Evolutionary conservation across 2,329 filamentous ascomycete species (phyloP), one percentile per base, ranked within the genome.

Genomic region (Aspergillus versicolor): DNA sequence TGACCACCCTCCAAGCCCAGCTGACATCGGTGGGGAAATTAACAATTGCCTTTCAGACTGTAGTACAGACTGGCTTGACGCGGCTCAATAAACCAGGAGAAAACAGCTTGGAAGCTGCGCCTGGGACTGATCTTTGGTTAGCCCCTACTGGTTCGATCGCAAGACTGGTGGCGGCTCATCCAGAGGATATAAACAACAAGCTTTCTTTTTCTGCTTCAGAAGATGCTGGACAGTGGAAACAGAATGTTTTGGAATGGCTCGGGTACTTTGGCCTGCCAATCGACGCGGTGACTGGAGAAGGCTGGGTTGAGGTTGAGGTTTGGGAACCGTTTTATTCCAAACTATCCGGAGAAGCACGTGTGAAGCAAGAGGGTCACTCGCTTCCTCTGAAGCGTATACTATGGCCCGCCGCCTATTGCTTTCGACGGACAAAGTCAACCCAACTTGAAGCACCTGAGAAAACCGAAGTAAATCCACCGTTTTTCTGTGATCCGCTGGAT

Each of bases 341-440:
- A 53, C 59, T 75, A 44, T 70, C 72, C 37, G 71, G 72, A 22
- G 73, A 73, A 50, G 62, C 63, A 60, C 63, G 69, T 37, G 61
- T 68, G 42, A 65, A 56, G 54, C 66, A 68, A 46, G 67, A 68
- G 56, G 60, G 55, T 52, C 65, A 65, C 43, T 65, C 69, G 13
- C 63, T 73, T 56, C 67, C 70, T 24, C 66, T 75, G 58, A 77
- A 74, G 61, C 73, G 74, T 22, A 72, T 79, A 52, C 65, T 77
- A 50, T 80, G 77, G 77, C 77, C 77, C 19, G 73, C 75, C 30
- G 65, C 69, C 21, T 74, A 75, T 58, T 78, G 75, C 63, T 79
- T 79, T 60, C 66, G 62, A 54, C 70, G 75, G 48, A 63, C 63
- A 42, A 68, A 61, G n/a, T 61, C 67, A 46, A 49, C 54, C 6